Evolutionary conservation across 768 basidiomycete species (phyloP).

Genomic region (Suillus weaverae): DNA sequence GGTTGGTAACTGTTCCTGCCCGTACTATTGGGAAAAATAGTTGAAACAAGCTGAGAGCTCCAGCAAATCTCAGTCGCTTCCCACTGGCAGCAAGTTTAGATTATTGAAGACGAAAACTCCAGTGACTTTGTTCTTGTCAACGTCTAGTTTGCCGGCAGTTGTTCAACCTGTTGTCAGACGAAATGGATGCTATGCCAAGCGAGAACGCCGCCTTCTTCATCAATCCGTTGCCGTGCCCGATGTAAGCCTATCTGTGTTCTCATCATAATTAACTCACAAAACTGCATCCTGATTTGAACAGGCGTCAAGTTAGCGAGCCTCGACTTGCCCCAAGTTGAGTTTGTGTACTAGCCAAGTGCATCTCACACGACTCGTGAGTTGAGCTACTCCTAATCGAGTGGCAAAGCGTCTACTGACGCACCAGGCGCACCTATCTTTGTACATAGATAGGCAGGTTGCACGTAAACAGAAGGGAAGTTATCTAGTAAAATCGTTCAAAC

Average conservation of each 20-base stretch:
- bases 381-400: neutral
- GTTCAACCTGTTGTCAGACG: neutral
- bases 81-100: neutral
- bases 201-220: neutral
- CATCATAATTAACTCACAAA: neutral
- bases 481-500: neutral
- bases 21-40: neutral
- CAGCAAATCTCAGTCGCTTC: neutral
- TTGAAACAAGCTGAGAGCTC: neutral
- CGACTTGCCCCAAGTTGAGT: neutral
- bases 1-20: neutral
- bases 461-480: neutral
- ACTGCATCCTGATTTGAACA: neutral
- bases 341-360: neutral
- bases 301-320: neutral
- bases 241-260: neutral
- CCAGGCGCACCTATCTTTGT: neutral
- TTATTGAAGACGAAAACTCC: neutral
- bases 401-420: neutral
- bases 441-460: neutral
- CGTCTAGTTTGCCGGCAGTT: neutral
- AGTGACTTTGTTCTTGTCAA: neutral
- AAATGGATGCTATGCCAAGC: neutral
- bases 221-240: constrained; percentile 1
- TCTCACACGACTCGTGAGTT: neutral